Evolutionary conservation across 2,329 filamentous ascomycete genomes (phyloP), one percentile per base, ranked within the genome.

Genomic region (Colletotrichum sp.): DNA sequence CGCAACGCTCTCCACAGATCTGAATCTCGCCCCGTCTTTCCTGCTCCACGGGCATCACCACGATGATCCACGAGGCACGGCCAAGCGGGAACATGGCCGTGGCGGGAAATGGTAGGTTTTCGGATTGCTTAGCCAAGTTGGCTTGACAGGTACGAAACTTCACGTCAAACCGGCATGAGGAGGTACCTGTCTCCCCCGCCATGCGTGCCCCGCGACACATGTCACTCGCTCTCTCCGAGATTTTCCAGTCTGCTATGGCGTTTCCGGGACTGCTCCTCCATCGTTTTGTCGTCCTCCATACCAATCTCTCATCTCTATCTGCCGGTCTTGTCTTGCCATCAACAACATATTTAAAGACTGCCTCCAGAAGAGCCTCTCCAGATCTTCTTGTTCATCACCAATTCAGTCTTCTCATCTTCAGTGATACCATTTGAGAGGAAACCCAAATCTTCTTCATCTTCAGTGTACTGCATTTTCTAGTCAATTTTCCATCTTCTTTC

Each of bases 21-120:
- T 73, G 73, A 68, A 59, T 72, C 64, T 64, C 26, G 73, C 73
- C 73, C 73, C 73, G 70, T 76, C 73, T 76, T 68, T 75, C 39
- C 36, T 68, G 44, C 70, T 76, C 74, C 74, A 69, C 65, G 62
- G 49, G 12, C 21, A 55, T 76, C 63, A 73, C 55, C 49, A 57
- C 55, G 21, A 73, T 60, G 59, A 55, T 73, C 71, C 71, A 73
- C 65, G 55, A 32, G 55, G n/a, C 32, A 63, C n/a, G 30, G 55
- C 57, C 39, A 69, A 44, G 68, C 39, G 57, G 65, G 15, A 34
- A 52, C 9, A 52, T 44, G 32, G 18, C 26, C 44, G 55, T 64
- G 28, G 24, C 26, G 73, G 73, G 26, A 68, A 60, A 73, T 49
- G 39, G 44, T 67, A 66, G 36, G 52, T 52, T 59, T 59, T 69